Conservation (phyloP, 2,329 filamentous ascomycete genomes). For the Cercospora sp. region DNA sequence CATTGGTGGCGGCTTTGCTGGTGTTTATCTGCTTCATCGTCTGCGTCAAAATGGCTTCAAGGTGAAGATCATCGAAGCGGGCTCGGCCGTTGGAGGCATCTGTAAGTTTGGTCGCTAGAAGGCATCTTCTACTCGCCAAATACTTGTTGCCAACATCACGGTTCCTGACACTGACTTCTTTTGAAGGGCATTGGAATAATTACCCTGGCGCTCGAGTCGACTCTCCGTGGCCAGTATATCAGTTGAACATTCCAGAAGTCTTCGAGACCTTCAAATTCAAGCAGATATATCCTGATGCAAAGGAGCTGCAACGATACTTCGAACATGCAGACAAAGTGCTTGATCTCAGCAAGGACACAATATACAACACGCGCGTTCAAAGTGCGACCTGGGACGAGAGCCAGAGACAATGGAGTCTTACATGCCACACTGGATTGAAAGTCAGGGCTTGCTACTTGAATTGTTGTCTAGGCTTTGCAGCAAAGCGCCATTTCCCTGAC, state of each 20-base stretch:
- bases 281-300: conserved; percentile 34
- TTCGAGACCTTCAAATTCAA: conserved; percentile 57
- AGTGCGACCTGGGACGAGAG: conserved; percentile 54
- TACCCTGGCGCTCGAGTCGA: conserved; percentile 51
- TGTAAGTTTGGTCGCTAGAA: background rate
- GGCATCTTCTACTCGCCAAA: background rate
- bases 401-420: conserved; percentile 53
- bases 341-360: conserved; percentile 58
- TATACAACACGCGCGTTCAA: conserved; percentile 58
- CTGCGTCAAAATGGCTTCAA: conserved; percentile 39
- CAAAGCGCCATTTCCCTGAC: conserved; percentile 17
- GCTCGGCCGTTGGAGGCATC: conserved; percentile 37
- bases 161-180: background rate
- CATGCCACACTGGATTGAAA: conserved; percentile 50
- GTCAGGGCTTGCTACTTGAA: conserved; percentile 22
- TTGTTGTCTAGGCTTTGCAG: conserved; percentile 19
- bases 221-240: conserved; percentile 50
- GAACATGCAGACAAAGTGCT: conserved; percentile 60
- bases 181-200: conserved; percentile 43
- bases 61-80: conserved; percentile 40
- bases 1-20: conserved; percentile 46
- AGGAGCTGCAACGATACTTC: conserved; percentile 59
- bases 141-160: background rate
- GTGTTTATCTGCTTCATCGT: conserved; percentile 42
- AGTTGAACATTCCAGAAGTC: conserved; percentile 50